These are phyloP conservation scores for Aureobasidium sp. DNA, from an alignment of 2,329 filamentous ascomycete genomes.

Conservation along the genomic window DNA sequence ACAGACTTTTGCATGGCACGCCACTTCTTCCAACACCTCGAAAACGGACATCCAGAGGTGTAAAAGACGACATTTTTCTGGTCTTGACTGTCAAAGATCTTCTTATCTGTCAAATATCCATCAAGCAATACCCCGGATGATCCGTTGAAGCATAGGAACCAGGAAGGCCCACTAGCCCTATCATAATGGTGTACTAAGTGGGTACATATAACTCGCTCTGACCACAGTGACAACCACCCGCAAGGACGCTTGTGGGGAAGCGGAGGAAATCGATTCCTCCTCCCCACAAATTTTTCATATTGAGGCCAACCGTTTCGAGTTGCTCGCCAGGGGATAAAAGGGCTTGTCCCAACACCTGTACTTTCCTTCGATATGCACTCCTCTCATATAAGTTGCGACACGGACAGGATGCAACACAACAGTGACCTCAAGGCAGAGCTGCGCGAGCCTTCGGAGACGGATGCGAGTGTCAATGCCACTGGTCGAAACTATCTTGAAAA, in stretches of 20 bases:
- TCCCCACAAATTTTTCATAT: constrained; percentile 10
- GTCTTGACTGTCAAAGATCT: neutral
- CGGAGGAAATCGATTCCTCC: constrained; percentile 7
- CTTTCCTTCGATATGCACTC: neutral
- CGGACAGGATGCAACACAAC: neutral
- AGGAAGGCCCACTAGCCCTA: neutral
- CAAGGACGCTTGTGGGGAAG: constrained; percentile 7
- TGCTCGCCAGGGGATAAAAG: constrained; percentile 7
- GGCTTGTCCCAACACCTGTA: neutral
- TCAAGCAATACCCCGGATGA: constrained; percentile 4
- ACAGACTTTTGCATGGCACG: neutral
- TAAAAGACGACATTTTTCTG: neutral
- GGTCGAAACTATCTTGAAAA: neutral
- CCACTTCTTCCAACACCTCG: neutral
- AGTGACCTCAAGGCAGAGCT: neutral
- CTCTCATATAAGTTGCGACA: neutral
- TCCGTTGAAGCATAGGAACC: neutral
- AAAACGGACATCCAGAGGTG: neutral
- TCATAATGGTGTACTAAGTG: neutral
- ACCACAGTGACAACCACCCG: neutral
- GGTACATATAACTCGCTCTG: neutral
- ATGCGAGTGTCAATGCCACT: neutral
- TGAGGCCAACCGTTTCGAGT: constrained; percentile 15
- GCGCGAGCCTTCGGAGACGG: constrained; percentile 1
- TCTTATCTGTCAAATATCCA: constrained; percentile 2